Base-by-base conservation (phyloP, 139 green algal genomes). In the Pycnococcus provasolii region DNA sequence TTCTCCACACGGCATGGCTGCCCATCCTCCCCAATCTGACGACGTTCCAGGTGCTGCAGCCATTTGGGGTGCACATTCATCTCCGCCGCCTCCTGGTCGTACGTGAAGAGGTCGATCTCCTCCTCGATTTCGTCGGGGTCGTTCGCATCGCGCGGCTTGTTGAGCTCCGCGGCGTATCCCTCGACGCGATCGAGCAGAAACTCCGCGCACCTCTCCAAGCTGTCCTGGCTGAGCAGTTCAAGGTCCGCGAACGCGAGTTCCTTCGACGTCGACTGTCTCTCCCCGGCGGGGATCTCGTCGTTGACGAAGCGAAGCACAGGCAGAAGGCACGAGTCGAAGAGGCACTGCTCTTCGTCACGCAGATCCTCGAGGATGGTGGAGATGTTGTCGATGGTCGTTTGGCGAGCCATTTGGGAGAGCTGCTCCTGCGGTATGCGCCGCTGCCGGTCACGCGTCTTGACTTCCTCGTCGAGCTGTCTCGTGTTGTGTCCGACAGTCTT, bases 31-130 rank as follows among this genome's bases (percentile, higher is more conserved):
- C 63, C 45, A 6, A 70, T 42, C 39, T 26, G 42, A 37, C 44
- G 50, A 39, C 52, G 46, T 13, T 70, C 63, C 47, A 70, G 50
- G 42, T 66, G 63, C 15, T 70, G 6, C 6, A 70, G 63, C 63
- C 63, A 70, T 13, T 70, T 70, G 48, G 63, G 63, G 45, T 70
- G 43, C 13, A 70, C 63, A 6, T 47, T 13, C 8, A 70, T 6
- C 42, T 15, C 39, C 8, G 15, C 51, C 46, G 46, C 63, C 4
- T 15, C 63, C 39, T 8, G n/a, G n/a, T 26, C 9, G 7, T 67
- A 39, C n/a, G 39, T 37, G 51, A 70, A 70, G 26, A 70, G 50
- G 51, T 70, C 63, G 26, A 70, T 26, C 47, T 59, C 63, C 51
- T 70, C 51, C 47, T 71, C 63, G 46, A 67, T 48, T 13, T 70